Base-by-base conservation (phyloP, 495 filamentous ascomycete species). In the Penicillium coprophilum region DNA sequence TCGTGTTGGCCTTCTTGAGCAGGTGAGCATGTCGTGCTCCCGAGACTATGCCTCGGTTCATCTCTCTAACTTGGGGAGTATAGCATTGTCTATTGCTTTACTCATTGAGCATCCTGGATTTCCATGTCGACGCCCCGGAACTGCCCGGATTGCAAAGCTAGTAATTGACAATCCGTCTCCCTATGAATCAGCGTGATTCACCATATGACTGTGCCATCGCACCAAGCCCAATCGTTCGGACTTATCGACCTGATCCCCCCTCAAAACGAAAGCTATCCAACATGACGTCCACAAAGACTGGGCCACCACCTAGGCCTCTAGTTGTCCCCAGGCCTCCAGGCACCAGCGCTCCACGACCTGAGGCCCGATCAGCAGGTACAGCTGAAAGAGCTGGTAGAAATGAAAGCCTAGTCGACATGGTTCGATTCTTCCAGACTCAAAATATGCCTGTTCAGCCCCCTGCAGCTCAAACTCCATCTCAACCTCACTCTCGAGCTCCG, bases 141-240 rank as follows among this genome's bases (percentile, higher is more conserved):
- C 38, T 49, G 48, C 51, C 51, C 56, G 50, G 44, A 55, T 63
- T 65, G 64, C 38, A 57, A 66, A 64, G 41, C 40, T 54, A 59
- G 30, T 23, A 28, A 45, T 64, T 58, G 63, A 64, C 61, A 60
- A 60, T 49, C 55, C 28, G 21, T 51, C 39, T 52, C 46, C 39
- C 49, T 66, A 77, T 77, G 74, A 71, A 71, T 65, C 59, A 68
- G 56, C 60, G 60, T 60, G 66, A 64, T 36, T 46, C 63, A 21
- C 48, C 59, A 54, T 53, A 66, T 57, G 64, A 68, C 52, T 58
- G 60, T 64, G 66, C 63, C 45, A 62, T 71, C 50, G 75, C 75
- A 57, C 74, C 74, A n/a, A 71, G 70, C 59, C 75, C 75, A 47
- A 66, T 72, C 34, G 71, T 78, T 36, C 71, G 71, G 48, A 78